Percentiles rank a stretch among this genome's conserved stretches.
Conservation (phyloP, 2,329 filamentous ascomycete species). For the Fusarium sp. region DNA sequence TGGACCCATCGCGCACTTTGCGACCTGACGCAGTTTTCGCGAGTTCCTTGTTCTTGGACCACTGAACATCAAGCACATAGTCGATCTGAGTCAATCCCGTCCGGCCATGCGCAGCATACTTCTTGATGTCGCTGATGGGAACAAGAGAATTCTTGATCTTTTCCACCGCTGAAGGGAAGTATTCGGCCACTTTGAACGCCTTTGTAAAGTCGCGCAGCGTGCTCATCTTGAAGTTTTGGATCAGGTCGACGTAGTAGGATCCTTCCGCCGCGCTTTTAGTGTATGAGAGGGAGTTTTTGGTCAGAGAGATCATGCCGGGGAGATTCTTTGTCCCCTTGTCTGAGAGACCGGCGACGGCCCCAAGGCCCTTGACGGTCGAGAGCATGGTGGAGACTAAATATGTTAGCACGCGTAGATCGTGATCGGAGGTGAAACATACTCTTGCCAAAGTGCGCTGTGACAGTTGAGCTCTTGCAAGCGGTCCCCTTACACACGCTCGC, state of each 20-base stretch:
- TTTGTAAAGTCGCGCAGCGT: conserved; percentile 6
- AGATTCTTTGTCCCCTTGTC: background rate
- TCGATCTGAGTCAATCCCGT: background rate
- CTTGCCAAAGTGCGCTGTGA: background rate
- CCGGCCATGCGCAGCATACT: background rate
- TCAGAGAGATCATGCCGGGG: background rate
- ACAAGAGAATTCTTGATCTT: conserved; percentile 5
- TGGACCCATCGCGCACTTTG: conserved; percentile 15
- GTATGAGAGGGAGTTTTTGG: background rate
- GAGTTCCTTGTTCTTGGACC: conserved; percentile 19
- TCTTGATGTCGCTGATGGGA: conserved; percentile 7
- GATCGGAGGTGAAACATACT: background rate
- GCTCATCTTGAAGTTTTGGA: conserved; percentile 1
- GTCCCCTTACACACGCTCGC: conserved; percentile 2
- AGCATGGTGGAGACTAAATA: conserved; percentile 1
- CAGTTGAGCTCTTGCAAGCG: conserved; percentile 13
- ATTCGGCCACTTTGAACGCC: conserved; percentile 1
- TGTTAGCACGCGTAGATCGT: background rate
- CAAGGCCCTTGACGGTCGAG: background rate
- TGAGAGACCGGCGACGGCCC: background rate
- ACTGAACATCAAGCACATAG: conserved; percentile 3
- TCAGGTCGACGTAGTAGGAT: conserved; percentile 1
- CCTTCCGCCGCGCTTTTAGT: conserved; percentile 2
- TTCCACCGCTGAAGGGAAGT: background rate
- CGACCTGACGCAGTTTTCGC: conserved; percentile 2